Evolutionary conservation across 73 alveolate species (phyloP), one percentile per base, ranked within the genome.

Genomic region (Uronychia setigera): DNA sequence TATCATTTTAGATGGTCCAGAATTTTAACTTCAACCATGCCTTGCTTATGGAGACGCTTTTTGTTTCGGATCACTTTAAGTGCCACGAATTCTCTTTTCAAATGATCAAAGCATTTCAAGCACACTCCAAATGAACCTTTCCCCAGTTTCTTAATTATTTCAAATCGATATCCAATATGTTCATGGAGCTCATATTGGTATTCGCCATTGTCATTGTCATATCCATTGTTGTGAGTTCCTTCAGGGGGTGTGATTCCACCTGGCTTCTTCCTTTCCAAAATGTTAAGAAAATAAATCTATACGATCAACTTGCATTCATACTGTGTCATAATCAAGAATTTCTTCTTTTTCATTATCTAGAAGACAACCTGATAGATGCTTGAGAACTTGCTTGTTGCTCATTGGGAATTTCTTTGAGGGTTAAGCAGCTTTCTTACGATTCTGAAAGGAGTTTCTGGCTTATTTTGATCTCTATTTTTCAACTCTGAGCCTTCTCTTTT

Each of bases 61-160:
- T 92, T 89, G 83, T 95, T 97, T 78, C 97, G 91, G 33, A 97
- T 91, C 30, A 97, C 86, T 84, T 97, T 97, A 31, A 97, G 74
- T 32, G 99, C 98, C 1, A 97, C 96, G 79, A 78, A 89, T 84
- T 95, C 98, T 46, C 91, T 90, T 29, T 83, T 77, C 77, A 95
- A 92, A 57, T 97, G 96, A 89, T 97, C 99, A 85, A 67, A 87
- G 35, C 97, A 96, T 91, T 95, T 96, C 58, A 93, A 60, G 29
- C 96, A 98, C 35, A 82, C 90, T n/a, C 99, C 99, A 89, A 97
- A 97, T 26, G 98, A 88, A 1, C 99, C 99, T 84, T 97, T 95
- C n/a, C 99, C 99, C 78, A 97, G 84, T 29, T 82, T 78, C 80
- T 97, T 93, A 31, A 97, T 76, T 59, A 97, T 91, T 77, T 97